Conservation (phyloP, 176 grass and related monocot species). For the Avena sativa region DNA sequence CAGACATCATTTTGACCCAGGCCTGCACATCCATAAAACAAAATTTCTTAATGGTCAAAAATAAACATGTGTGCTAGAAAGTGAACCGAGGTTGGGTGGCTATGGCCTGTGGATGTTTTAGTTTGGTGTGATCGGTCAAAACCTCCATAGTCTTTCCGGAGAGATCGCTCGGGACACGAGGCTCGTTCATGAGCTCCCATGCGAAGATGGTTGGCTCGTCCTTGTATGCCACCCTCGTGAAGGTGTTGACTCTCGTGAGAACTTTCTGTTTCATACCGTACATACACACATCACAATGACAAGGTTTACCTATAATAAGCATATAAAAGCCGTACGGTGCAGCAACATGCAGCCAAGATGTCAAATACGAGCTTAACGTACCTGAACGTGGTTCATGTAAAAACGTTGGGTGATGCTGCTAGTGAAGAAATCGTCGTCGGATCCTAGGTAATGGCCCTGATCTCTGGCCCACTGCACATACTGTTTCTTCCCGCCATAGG, state of each 20-base stretch:
- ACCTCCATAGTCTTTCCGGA: constrained; percentile 69
- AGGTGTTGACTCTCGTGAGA: constrained; percentile 50
- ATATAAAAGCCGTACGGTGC: too few relatives aligned
- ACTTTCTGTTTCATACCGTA: too few relatives aligned
- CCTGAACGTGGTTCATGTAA: constrained; percentile 83
- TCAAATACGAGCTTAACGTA: neutral
- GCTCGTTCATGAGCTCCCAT: constrained; percentile 96
- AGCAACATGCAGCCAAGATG: too few relatives aligned
- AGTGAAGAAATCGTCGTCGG: constrained; percentile 67
- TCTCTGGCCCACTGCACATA: constrained; percentile 80
- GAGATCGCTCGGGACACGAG: constrained; percentile 72
- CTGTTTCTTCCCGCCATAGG: constrained; percentile 70
- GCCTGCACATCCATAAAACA: constrained; percentile 31
- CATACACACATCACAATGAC: too few relatives aligned
- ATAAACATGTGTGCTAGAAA: neutral
- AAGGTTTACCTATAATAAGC: too few relatives aligned
- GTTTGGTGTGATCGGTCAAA: neutral
- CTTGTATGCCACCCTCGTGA: constrained; percentile 73
- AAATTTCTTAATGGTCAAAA: neutral
- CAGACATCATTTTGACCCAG: constrained; percentile 77
- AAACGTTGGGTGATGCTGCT: constrained; percentile 28
- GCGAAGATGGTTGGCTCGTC: constrained; percentile 79
- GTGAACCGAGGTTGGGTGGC: neutral
- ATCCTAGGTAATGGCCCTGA: constrained; percentile 51
- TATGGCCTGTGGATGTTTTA: neutral